Evolutionary conservation across 2,329 filamentous ascomycete species (phyloP), one percentile per base, ranked within the genome.

Genomic region (Cladophialophora carrionii): DNA sequence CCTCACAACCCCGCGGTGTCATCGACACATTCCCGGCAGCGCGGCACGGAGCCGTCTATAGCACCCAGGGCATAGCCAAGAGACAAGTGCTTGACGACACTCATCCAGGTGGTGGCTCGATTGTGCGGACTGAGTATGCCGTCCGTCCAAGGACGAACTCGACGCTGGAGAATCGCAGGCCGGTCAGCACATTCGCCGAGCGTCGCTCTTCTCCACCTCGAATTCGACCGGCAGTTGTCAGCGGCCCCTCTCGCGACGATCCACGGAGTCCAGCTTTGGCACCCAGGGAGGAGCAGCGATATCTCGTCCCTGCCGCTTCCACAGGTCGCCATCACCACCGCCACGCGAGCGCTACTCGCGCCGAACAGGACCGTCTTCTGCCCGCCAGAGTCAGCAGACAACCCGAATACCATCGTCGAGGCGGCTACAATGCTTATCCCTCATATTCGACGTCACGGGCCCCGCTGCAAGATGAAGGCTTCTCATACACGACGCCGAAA

Each of bases 401-500:
- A 48, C 58, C 66, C 6, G 68, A 70, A 43, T 70, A 70, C 34
- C 66, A 70, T 59, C 66, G 65, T 26, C 62, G 66, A 20, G 68
- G 68, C 46, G 68, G 68, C 22, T 69, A 70, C 53, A 70, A 69
- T 63, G 37, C 51, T 22, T 61, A 63, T 34, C 62, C 67, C 4
- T 51, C 48, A 10, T 58, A 57, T 34, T 60, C 60, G 41, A 37
- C 65, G 10, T 46, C 52, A 5, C 52, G 46, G 46, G 63, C 20
- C 10, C 56, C 62, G n/a, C 53, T 65, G 14, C 63, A 68, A 32
- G 71, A 72, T 56, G 66, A 71, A 43, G 67, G 64, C 37, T 82
- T 80, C 67, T 81, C 79, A 12, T 82, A 82, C 66, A 83, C 80
- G 14, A 79, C 77, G 6, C 76, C 79, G 2, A 76, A 76, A 43